These are phyloP conservation scores for Allomyces javanicus DNA, from an alignment of 192 early-diverging fungal species.

Conservation along the genomic window DNA sequence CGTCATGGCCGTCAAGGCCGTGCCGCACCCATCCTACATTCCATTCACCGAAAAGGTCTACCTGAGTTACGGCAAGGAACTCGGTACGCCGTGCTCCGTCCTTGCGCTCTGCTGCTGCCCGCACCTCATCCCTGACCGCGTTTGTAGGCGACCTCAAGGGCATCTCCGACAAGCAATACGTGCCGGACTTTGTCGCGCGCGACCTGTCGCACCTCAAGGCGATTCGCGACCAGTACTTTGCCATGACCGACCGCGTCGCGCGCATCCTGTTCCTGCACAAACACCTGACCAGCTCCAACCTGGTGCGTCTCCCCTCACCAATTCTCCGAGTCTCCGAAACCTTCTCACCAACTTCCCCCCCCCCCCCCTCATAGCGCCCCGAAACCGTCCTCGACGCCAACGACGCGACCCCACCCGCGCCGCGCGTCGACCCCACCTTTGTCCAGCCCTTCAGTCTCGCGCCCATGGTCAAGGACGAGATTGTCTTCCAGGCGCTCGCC, in stretches of 20 bases:
- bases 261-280: slow-evolving; percentile 5
- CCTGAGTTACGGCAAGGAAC: slow-evolving; percentile 14
- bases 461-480: not conserved
- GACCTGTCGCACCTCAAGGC: not conserved
- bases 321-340: not conserved
- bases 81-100: slow-evolving; percentile 1
- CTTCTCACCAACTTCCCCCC: not conserved
- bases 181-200: not conserved
- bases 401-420: not conserved
- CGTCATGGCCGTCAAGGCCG: slow-evolving; percentile 18
- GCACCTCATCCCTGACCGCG: not conserved
- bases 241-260: slow-evolving; percentile 2
- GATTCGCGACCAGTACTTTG: slow-evolving; percentile 5
- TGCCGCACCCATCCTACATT: slow-evolving; percentile 21
- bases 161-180: slow-evolving; percentile 3
- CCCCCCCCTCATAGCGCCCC: not conserved
- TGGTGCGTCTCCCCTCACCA: not conserved
- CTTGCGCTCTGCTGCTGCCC: not conserved
- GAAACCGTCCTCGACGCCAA: not conserved
- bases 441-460: not conserved
- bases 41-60: slow-evolving; percentile 12
- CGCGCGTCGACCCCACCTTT: not conserved
- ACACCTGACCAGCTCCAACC: not conserved
- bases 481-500: not conserved
- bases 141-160: not conserved